These are phyloP conservation scores for Auricularia auricula-judae DNA, from an alignment of 768 basidiomycete species.

Conservation along the genomic window DNA sequence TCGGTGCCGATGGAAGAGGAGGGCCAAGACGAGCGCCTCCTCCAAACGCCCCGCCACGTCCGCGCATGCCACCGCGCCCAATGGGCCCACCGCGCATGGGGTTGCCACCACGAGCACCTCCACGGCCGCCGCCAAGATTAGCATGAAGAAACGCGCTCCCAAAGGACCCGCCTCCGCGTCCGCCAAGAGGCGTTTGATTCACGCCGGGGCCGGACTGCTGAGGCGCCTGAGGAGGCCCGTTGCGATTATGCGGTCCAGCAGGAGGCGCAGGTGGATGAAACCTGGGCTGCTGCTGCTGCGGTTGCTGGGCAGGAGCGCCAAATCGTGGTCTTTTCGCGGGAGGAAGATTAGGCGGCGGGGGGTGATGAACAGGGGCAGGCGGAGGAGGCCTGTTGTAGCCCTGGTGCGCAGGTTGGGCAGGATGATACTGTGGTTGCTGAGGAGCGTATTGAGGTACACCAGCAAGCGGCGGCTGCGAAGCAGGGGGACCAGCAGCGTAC, in stretches of 20 bases:
- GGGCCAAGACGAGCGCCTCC: neutral
- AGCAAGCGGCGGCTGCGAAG: slow-evolving; percentile 18
- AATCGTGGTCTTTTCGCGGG: slow-evolving; percentile 88
- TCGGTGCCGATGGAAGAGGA: neutral
- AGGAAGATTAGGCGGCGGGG: slow-evolving; percentile 71
- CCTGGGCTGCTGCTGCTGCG: slow-evolving; percentile 46
- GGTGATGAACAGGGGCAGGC: slow-evolving; percentile 40
- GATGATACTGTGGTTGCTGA: slow-evolving; percentile 44
- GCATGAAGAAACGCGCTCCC: neutral
- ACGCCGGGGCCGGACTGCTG: slow-evolving; percentile 21
- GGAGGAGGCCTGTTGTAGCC: slow-evolving; percentile 1
- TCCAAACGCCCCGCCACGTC: neutral
- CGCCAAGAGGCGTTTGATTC: slow-evolving; percentile 29
- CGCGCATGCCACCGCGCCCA: neutral
- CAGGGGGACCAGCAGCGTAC: slow-evolving; percentile 28
- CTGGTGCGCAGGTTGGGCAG: neutral
- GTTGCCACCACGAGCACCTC: slow-evolving; percentile 23
- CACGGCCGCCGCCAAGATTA: slow-evolving; percentile 21
- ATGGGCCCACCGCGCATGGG: slow-evolving; percentile 1
- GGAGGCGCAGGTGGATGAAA: slow-evolving; percentile 51
- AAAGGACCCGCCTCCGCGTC: slow-evolving; percentile 39
- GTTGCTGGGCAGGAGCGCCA: slow-evolving; percentile 40
- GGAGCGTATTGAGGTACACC: slow-evolving; percentile 54
- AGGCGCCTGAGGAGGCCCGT: slow-evolving; percentile 13
- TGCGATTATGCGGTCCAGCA: slow-evolving; percentile 28